Evolutionary conservation across 2,329 filamentous ascomycete species (phyloP).

Genomic region (Ascochyta lentis): DNA sequence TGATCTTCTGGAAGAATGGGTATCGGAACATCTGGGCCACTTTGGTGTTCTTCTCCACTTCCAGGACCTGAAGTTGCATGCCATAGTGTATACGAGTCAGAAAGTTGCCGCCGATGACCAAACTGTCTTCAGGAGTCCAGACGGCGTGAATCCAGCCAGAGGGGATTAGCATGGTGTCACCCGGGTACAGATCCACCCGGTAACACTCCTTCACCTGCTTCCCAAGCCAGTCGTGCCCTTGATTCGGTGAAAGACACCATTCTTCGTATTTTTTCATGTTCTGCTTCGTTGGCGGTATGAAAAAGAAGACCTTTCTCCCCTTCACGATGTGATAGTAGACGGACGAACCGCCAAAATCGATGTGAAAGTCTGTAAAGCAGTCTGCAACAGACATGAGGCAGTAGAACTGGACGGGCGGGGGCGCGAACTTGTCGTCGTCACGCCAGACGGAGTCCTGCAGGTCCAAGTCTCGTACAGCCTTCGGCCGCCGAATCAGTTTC

Average conservation of each 20-base stretch:
- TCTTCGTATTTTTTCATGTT: slow-evolving; percentile 74
- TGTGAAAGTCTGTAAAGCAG: slow-evolving; percentile 75
- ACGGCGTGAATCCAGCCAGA: slow-evolving; percentile 76
- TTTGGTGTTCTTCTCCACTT: slow-evolving; percentile 72
- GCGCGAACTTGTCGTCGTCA: slow-evolving; percentile 61
- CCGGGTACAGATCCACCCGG: slow-evolving; percentile 68
- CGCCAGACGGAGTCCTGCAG: slow-evolving; percentile 64
- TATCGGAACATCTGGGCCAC: slow-evolving; percentile 71
- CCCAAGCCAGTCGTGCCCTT: slow-evolving; percentile 70
- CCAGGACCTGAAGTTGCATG: slow-evolving; percentile 70
- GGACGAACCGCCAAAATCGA: slow-evolving; percentile 74
- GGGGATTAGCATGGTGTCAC: slow-evolving; percentile 74
- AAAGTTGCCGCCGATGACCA: slow-evolving; percentile 76
- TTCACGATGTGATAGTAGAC: slow-evolving; percentile 75
- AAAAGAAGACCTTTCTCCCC: slow-evolving; percentile 74
- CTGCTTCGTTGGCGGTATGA: slow-evolving; percentile 72
- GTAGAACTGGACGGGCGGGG: slow-evolving; percentile 71
- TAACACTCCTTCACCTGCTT: slow-evolving; percentile 71
- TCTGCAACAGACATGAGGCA: slow-evolving; percentile 75
- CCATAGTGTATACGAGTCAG: slow-evolving; percentile 69
- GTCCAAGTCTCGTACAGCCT: slow-evolving; percentile 69
- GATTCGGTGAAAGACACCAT: slow-evolving; percentile 71
- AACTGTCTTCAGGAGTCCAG: slow-evolving; percentile 72
- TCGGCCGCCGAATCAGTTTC: slow-evolving; percentile 66
- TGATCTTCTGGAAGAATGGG: slow-evolving; percentile 72